phyloP scores from a whole-genome alignment of 129 eudicot genomes.

The Oenanthe sinensis region DNA sequence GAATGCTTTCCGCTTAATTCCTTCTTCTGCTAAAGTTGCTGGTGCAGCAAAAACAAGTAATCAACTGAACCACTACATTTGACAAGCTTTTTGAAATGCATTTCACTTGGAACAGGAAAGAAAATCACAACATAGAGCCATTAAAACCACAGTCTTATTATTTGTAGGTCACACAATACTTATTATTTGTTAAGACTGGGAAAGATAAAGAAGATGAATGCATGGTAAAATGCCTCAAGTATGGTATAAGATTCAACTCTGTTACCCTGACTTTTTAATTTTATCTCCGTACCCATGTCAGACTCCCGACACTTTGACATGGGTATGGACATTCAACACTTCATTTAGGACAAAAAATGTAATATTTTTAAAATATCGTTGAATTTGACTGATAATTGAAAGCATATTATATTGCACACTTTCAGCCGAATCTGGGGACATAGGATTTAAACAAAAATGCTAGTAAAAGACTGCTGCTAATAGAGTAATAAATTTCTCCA shows the following conservation, averaged over 20 bases:
- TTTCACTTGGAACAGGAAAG: background rate
- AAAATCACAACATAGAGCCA: background rate
- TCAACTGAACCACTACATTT: background rate
- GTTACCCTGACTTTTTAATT: background rate
- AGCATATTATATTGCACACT: too few species aligned
- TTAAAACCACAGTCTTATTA: background rate
- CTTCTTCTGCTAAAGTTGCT: constrained; percentile 22
- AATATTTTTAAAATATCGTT: too few species aligned
- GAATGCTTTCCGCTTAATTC: constrained; percentile 15
- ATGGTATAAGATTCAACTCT: background rate
- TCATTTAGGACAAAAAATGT: too few species aligned
- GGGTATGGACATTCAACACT: too few species aligned
- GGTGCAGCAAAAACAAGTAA: constrained; percentile 16
- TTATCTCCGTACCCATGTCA: background rate
- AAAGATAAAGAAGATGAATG: background rate
- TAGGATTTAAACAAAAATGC: too few species aligned
- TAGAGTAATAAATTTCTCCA: too few species aligned
- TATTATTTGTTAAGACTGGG: background rate
- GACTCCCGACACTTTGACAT: too few species aligned
- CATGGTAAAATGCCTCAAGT: background rate
- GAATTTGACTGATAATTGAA: too few species aligned
- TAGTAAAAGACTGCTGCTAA: too few species aligned
- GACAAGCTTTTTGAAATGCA: background rate
- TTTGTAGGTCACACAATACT: background rate
- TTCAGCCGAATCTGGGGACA: too few species aligned